These are phyloP conservation scores for Leishmania martiniquensis DNA, from an alignment of 208 protist species.

Conservation along the genomic window DNA sequence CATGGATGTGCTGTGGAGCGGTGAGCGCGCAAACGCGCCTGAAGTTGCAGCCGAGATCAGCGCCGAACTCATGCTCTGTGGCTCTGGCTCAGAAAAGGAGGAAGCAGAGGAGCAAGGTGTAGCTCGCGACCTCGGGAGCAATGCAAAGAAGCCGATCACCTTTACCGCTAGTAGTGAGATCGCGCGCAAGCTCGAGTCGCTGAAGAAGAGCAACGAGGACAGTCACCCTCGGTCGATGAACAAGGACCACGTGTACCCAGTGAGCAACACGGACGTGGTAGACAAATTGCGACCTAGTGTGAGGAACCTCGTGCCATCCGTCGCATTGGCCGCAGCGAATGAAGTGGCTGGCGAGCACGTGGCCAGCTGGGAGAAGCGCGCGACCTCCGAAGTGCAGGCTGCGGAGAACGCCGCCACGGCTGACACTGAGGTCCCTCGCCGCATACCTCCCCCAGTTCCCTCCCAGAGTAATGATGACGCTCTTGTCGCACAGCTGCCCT, in stretches of 20 bases:
- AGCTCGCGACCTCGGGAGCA: background rate
- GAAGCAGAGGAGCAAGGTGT: slow-evolving; percentile 4
- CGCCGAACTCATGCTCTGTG: slow-evolving; percentile 1
- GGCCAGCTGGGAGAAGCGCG: slow-evolving; percentile 5
- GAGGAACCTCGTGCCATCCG: background rate
- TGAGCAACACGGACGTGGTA: slow-evolving; percentile 18
- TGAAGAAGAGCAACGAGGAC: background rate
- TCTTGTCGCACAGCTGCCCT: slow-evolving; percentile 15
- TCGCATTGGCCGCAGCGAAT: slow-evolving; percentile 1
- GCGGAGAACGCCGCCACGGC: background rate
- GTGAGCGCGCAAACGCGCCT: slow-evolving; percentile 1
- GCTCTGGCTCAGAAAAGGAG: slow-evolving; percentile 10
- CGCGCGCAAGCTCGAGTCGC: slow-evolving; percentile 3
- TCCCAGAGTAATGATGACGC: background rate
- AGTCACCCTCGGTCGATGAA: slow-evolving; percentile 4
- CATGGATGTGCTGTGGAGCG: slow-evolving; percentile 15
- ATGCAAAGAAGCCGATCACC: slow-evolving; percentile 16
- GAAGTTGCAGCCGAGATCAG: slow-evolving; percentile 7
- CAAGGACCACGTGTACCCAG: slow-evolving; percentile 5
- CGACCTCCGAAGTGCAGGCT: slow-evolving; percentile 12
- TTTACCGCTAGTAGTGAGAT: slow-evolving; percentile 35
- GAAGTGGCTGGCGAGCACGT: background rate
- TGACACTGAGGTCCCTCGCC: slow-evolving; percentile 9
- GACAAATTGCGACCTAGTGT: slow-evolving; percentile 8
- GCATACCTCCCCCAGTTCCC: slow-evolving; percentile 29